These are phyloP conservation scores for Cystobasidium onofrii DNA, from an alignment of 768 basidiomycete species.

Conservation along the genomic window DNA sequence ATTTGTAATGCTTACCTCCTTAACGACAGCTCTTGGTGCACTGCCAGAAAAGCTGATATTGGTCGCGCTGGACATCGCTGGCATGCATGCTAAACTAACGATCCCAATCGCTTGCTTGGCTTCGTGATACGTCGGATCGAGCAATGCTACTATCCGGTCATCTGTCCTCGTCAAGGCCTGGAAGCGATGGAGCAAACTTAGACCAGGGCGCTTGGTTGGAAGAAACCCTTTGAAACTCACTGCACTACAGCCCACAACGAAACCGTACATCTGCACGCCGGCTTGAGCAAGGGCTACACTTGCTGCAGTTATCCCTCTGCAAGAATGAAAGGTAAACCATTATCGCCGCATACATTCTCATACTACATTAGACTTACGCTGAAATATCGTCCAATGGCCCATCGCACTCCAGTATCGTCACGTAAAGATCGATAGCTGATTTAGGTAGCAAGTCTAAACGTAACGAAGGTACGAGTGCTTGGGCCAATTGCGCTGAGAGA, in stretches of 20 bases:
- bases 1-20: slow-evolving; percentile 2
- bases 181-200: background rate
- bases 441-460: slow-evolving; percentile 88
- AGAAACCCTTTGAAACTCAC: slow-evolving; percentile 49
- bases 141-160: slow-evolving; percentile 56
- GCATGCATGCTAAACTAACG: slow-evolving; percentile 76
- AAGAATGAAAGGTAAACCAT: too few relatives aligned
- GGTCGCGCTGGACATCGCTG: slow-evolving; percentile 73
- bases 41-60: slow-evolving; percentile 49
- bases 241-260: slow-evolving; percentile 74
- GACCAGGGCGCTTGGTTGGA: slow-evolving; percentile 45
- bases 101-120: slow-evolving; percentile 54
- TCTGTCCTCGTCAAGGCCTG: slow-evolving; percentile 36
- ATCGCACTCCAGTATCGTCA: slow-evolving; percentile 54
- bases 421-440: slow-evolving; percentile 80
- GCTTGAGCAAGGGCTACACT: slow-evolving; percentile 86
- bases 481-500: slow-evolving; percentile 71
- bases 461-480: slow-evolving; percentile 72
- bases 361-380: background rate
- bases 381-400: background rate
- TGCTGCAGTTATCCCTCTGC: slow-evolving; percentile 69
- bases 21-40: background rate
- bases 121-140: slow-evolving; percentile 76
- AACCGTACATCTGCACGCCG: slow-evolving; percentile 79
- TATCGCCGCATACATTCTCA: too few relatives aligned